These are phyloP conservation scores for Candida pseudoglaebosa DNA, from an alignment of 805 yeast genomes.

Conservation along the genomic window DNA sequence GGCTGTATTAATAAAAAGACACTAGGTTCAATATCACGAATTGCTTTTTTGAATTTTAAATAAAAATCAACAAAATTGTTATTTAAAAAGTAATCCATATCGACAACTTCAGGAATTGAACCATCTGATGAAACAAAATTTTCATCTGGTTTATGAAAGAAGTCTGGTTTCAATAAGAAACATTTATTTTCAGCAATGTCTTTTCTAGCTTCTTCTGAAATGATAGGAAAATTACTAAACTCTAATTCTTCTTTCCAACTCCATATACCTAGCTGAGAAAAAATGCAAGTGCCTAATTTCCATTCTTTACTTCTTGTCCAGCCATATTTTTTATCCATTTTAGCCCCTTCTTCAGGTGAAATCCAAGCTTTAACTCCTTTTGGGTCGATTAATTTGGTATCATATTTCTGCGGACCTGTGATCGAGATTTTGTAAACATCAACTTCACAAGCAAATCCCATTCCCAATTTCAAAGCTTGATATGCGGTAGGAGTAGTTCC, in stretches of 20 bases:
- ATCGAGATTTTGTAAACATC: constrained; percentile 67
- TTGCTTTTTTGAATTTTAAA: constrained; percentile 41
- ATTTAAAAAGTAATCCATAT: constrained; percentile 58
- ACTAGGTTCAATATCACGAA: constrained; percentile 43
- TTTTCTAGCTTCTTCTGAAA: constrained; percentile 29
- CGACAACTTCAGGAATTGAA: constrained; percentile 24
- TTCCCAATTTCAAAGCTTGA: constrained; percentile 70
- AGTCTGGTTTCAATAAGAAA: constrained; percentile 25
- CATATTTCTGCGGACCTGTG: constrained; percentile 72
- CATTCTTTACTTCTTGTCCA: constrained; percentile 64
- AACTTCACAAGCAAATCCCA: constrained; percentile 67
- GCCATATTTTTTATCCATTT: constrained; percentile 60
- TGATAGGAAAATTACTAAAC: constrained; percentile 14
- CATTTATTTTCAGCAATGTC: constrained; percentile 16
- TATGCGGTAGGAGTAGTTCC: constrained; percentile 83
- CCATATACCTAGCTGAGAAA: constrained; percentile 84
- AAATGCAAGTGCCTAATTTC: constrained; percentile 73
- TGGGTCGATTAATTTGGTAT: constrained; percentile 58
- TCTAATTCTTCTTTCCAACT: constrained; percentile 29
- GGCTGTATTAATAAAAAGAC: constrained; percentile 69
- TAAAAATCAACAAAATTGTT: constrained; percentile 63
- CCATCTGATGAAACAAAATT: constrained; percentile 11
- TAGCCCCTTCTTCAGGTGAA: constrained; percentile 33
- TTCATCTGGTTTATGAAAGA: constrained; percentile 25
- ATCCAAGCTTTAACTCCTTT: constrained; percentile 71